Base-by-base conservation (phyloP, 176 grass and related monocot genomes). In the Poa pratensis region DNA sequence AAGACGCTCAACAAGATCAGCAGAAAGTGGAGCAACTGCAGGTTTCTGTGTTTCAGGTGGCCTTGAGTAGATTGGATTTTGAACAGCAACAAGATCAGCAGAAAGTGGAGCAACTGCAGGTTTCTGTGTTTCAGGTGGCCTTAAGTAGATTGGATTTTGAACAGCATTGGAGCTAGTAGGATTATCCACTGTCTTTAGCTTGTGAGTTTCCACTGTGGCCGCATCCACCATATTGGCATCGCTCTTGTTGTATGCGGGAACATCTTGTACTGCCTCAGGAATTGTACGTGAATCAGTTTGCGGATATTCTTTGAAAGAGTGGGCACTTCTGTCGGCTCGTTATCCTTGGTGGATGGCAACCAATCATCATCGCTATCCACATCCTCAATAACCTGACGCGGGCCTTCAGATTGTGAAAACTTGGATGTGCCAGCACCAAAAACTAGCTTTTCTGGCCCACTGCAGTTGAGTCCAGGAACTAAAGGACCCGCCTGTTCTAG, bases 361-460 rank as follows among this genome's bases (percentile, higher is more conserved):
- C 82, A 92, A 69, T 92, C 79, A 57, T 86, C 74, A 18, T 90
- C 87, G 26, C 59, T 84, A 84, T 90, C 87, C n/a, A 86, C 92
- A 72, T 85, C 66, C 35, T 86, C 87, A 43, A 83, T 84, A 48
- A 77, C 57, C 46, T 84, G 79, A 58, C 2, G 30, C 28, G 71
- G 73, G 32, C 26, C 52, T 81, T 80, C 14, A 22, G 65, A 87
- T 84, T 27, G 6, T 58, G 82, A 68, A 26, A 81, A 48, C 14
- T 75, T 60, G 35, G 54, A 23, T 48, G 46, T 69, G 16, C 54
- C 69, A 78, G 61, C 69, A 61, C 76, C 64, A 52, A 83, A 78
- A 69, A 90, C 61, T 20, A 50, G 26, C 61, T 70, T 86, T 78
- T 72, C 54, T 39, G 57, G 58, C 50, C 78, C 66, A 39, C 50